Conservation (phyloP, 2,329 filamentous ascomycete genomes). For the Aureobasidium uvarum region DNA sequence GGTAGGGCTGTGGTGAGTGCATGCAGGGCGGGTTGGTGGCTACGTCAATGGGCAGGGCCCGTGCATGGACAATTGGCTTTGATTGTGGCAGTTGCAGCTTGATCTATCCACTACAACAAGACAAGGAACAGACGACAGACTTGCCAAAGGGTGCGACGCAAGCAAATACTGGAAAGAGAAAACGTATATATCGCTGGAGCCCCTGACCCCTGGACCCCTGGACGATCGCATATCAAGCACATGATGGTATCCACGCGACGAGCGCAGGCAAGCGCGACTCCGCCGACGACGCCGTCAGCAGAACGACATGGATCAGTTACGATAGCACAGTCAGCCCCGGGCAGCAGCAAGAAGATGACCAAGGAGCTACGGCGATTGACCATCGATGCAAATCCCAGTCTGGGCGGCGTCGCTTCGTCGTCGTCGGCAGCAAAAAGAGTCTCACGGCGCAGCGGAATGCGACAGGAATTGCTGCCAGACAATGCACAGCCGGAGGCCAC, state of each 20-base stretch:
- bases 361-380: constrained; percentile 11
- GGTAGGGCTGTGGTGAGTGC: not conserved
- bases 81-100: constrained; percentile 22
- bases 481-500: not conserved
- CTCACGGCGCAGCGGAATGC: constrained; percentile 7
- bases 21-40: not conserved
- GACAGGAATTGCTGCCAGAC: constrained; percentile 1
- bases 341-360: constrained; percentile 13
- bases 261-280: constrained; percentile 23
- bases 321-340: not conserved
- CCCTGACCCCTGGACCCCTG: not conserved
- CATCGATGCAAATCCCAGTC: constrained; percentile 20
- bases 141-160: not conserved
- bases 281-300: constrained; percentile 24
- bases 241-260: constrained; percentile 21
- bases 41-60: constrained; percentile 17
- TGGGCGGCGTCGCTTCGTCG: not conserved
- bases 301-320: not conserved
- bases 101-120: not conserved
- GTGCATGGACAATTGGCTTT: constrained; percentile 20
- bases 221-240: not conserved
- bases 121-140: not conserved
- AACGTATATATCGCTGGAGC: not conserved
- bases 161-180: not conserved
- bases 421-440: not conserved